phyloP scores from a whole-genome alignment of 257 asterid species.

The Solanum sejunctum region DNA sequence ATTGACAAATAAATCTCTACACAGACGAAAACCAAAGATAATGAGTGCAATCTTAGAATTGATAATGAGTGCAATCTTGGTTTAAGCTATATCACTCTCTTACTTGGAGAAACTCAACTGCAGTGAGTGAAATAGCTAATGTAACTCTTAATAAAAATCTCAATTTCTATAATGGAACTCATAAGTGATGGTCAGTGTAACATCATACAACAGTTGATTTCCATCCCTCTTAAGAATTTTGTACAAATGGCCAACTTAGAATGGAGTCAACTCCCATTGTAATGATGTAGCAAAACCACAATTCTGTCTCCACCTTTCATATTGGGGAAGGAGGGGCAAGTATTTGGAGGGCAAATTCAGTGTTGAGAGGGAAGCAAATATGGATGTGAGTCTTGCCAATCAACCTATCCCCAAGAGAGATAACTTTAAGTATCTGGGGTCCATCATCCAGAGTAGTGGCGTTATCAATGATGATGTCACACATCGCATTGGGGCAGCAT shows the following conservation, averaged over 20 bases:
- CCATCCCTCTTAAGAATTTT: background rate
- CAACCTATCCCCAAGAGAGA: no score
- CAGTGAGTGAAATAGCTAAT: background rate
- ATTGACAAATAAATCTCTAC: background rate
- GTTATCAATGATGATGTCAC: no score
- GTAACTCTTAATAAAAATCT: background rate
- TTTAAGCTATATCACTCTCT: background rate
- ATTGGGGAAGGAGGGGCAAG: no score
- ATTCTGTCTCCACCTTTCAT: background rate
- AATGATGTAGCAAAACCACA: background rate
- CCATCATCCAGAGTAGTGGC: no score
- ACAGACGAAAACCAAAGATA: background rate
- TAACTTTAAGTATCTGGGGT: no score
- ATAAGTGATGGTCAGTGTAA: background rate
- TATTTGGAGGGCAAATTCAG: no score
- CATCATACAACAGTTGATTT: background rate
- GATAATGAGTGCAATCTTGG: background rate
- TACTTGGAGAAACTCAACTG: background rate
- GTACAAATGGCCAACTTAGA: background rate
- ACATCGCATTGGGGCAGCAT: no score
- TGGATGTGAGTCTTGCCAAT: no score
- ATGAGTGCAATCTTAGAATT: background rate
- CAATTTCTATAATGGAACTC: background rate
- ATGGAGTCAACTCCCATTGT: background rate
- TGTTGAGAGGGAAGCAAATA: no score